Evolutionary conservation across 2,329 filamentous ascomycete genomes (phyloP), one percentile per base, ranked within the genome.

Genomic region (Tolypocladium inflatum): DNA sequence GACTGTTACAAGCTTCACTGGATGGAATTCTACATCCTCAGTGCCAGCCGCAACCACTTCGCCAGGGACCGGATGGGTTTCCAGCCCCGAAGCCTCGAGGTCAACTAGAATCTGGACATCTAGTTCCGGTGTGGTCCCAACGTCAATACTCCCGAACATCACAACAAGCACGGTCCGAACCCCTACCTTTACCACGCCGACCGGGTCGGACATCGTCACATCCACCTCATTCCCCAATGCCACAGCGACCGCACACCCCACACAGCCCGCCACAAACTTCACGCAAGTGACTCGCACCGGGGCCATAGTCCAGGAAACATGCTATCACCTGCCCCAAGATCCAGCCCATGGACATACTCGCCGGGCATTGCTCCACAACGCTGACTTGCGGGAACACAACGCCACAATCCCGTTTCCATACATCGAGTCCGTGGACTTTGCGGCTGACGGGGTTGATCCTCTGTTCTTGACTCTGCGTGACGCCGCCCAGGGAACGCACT

Each of bases 391-490:
- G 11, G 68, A 70, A 53, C 59, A 61, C 2, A 71, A 73, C 37
- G 59, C 64, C 19, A 65, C 68, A 0, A 68, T 74, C 7, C 70
- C 71, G 1, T 65, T 67, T 26, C 71, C 73, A 0, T 75, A 72
- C 52, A 68, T 75, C 4, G 71, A 75, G 54, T 70, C 73, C 0
- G 65, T 75, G 26, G 66, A 68, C 48, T 70, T 74, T 53, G 66
- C 70, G 26, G 63, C 61, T 3, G 64, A 68, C 19, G 70, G 68
- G 1, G 57, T 73, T 2, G 61, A 67, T 4, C 71, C 73, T 0
- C 54, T 73, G 2, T 74, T 68, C 50, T 55, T 75, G 15, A 70
- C 71, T 0, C 58, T 74, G 4, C 60, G 68, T 0, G 70, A 75
- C 54, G 62, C 63, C 63, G 57, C 60, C 8, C 64, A 67, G 2